Base-by-base conservation (phyloP, 306 rosid species). In the Sindora glabra region DNA sequence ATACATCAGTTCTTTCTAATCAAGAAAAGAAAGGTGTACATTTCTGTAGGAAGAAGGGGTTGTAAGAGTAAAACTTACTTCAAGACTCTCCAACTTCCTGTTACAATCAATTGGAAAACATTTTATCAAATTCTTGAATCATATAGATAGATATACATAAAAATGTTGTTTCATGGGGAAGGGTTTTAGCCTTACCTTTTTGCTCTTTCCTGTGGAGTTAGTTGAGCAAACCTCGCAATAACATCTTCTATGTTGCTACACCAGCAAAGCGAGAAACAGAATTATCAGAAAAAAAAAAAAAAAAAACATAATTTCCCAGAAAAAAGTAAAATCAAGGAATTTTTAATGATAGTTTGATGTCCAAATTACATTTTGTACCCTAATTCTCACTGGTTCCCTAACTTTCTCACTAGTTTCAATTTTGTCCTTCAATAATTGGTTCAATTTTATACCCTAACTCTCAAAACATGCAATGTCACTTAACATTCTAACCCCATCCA, bases 21-120 rank as follows among this genome's bases (percentile, higher is more conserved):
- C 29, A 53, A n/a, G 22, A 18, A 23, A 32, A 60, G 7, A 34
- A 71, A 10, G 5, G 40, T 51, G 32, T 21, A 30, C 24, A 54
- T 24, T 36, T 22, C 51, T 5, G 9, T n/a, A 27, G n/a, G 34
- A 40, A 44, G 58, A 51, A 10, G 38, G 65, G 49, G 34, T 40
- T 48, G 50, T 54, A 39, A 62, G 71, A 63, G 24, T n/a, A 16
- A 15, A 27, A 78, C 96, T 79, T 61, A 88, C 96, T 82, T 82
- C 89, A 47, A 85, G 87, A 69, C 87, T 85, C 79, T 88, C 96
- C 82, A 82, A 70, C 70, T 88, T 85, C 94, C 94, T 88, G 87
- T 74, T 71, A 51, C 62, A 74, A 78, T 46, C 34, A 66, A 74
- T 49, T 22, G 51, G 56, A 69, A 30, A 66, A 24, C 25, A 29